Evolutionary conservation across 768 basidiomycete species (phyloP), one percentile per base, ranked within the genome.

Genomic region (Suillus placidus): DNA sequence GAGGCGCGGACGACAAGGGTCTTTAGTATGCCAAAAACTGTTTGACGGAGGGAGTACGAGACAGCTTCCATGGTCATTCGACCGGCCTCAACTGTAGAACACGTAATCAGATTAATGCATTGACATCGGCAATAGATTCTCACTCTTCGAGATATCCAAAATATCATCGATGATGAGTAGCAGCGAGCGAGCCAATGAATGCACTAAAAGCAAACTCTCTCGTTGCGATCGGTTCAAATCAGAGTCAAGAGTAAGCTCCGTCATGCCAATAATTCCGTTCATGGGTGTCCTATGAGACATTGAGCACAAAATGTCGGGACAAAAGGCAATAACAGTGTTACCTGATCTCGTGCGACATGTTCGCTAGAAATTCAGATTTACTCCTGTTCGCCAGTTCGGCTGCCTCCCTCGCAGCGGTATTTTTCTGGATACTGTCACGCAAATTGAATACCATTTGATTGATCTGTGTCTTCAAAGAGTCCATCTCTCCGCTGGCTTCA

Each of bases 241-340:
- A 52, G 92, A 95, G 73, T 99, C 97, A 26, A 99, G 88, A 12
- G 97, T 98, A 64, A 99, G 80, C 78, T 97, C 95, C 32, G 97
- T 99, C 95, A 99, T 95, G n/a, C 97, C 97, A 70, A 99, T 99
- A 77, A 99, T 99, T 73, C 97, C 97, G 74, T 99, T 99, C 97
- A 99, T 99, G 0, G 97, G 97, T 30, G 97, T 99, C 76, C 97
- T 95, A 73, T n/a, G 35, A 26, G 13, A 54, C 37, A 58, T 74
- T 66, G 40, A 34, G 35, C n/a, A 56, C 37, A 32, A 6, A 32
- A 23, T 35, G 8, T 64, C 57, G 6, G 38, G 54, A 63, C 34
- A 49, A 51, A 37, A 32, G 14, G n/a, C n/a, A 83, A 88, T 14
- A 65, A 30, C 12, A 42, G 0, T 20, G 12, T 23, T 42, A 93